Evolutionary conservation across 208 protist species (phyloP).

Genomic region (Leishmania braziliensis): DNA sequence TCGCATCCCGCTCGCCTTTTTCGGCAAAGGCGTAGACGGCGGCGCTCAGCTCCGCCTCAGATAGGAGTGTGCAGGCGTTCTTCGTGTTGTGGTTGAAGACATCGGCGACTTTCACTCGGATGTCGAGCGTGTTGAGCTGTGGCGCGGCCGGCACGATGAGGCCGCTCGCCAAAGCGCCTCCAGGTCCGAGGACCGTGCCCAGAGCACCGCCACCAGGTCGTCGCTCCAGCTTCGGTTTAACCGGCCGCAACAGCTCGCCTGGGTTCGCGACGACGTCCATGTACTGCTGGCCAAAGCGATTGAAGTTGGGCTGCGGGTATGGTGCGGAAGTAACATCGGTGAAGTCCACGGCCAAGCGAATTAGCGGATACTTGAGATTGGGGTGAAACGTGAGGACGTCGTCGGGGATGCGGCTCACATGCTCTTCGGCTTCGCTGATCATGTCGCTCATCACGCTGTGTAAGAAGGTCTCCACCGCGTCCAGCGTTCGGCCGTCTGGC

Average conservation of each 20-base stretch:
- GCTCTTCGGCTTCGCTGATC: slow-evolving; percentile 79
- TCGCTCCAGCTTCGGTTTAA: slow-evolving; percentile 65
- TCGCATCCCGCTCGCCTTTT: slow-evolving; percentile 86
- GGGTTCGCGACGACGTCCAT: slow-evolving; percentile 90
- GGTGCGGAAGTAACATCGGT: slow-evolving; percentile 65
- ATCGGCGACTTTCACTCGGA: slow-evolving; percentile 84
- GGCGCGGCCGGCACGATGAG: slow-evolving; percentile 50
- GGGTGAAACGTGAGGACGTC: slow-evolving; percentile 80
- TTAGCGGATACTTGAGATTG: slow-evolving; percentile 83
- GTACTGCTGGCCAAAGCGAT: slow-evolving; percentile 92
- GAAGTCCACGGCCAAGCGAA: slow-evolving; percentile 87
- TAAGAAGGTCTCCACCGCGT: slow-evolving; percentile 87
- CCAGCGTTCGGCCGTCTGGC: slow-evolving; percentile 63
- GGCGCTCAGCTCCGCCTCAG: slow-evolving; percentile 79
- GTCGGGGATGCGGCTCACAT: slow-evolving; percentile 68
- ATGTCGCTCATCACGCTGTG: slow-evolving; percentile 76
- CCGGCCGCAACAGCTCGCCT: slow-evolving; percentile 66
- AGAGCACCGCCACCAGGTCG: slow-evolving; percentile 12
- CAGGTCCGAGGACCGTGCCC: slow-evolving; percentile 2
- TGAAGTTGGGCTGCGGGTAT: slow-evolving; percentile 85
- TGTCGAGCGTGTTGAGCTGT: slow-evolving; percentile 70
- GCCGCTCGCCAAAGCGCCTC: slow-evolving; percentile 5
- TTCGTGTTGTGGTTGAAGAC: slow-evolving; percentile 81
- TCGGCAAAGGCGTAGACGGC: slow-evolving; percentile 91
- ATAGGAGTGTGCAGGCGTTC: slow-evolving; percentile 80